phyloP scores from a whole-genome alignment of 2,329 filamentous ascomycete genomes.

The Epichloe elymi region DNA sequence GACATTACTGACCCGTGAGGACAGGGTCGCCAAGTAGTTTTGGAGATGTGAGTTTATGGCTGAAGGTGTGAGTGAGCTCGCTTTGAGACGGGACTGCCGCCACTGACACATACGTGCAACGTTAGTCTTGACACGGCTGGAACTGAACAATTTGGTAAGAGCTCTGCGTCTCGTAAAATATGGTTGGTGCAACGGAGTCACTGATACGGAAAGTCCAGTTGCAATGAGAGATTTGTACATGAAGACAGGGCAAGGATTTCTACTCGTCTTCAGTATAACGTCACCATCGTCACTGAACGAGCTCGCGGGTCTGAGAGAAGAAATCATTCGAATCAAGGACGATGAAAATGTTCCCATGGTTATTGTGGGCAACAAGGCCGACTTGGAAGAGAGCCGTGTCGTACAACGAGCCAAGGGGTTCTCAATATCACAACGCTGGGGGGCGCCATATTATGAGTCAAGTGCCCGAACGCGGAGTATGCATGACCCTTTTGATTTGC shows the following conservation, averaged over 20 bases:
- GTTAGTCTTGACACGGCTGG: constrained; percentile 68
- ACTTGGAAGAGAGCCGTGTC: constrained; percentile 72
- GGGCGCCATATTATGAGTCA: constrained; percentile 82
- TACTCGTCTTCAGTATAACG: constrained; percentile 85
- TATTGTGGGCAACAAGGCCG: constrained; percentile 84
- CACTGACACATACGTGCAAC: constrained; percentile 10
- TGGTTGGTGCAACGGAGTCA: neutral
- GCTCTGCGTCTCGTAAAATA: neutral
- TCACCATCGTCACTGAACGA: constrained; percentile 74
- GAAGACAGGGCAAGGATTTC: constrained; percentile 84
- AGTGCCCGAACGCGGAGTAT: constrained; percentile 63
- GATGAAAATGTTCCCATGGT: constrained; percentile 77
- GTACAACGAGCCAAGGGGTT: constrained; percentile 72
- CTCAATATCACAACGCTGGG: constrained; percentile 76
- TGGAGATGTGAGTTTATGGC: constrained; percentile 64
- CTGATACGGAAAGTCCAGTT: constrained; percentile 23
- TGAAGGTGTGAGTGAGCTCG: constrained; percentile 7
- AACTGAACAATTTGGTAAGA: constrained; percentile 82
- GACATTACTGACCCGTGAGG: neutral
- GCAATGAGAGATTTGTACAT: constrained; percentile 75
- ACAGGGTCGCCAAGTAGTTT: constrained; percentile 72
- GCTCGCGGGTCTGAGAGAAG: constrained; percentile 67
- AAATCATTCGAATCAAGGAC: constrained; percentile 85
- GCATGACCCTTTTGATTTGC: neutral
- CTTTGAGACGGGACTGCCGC: neutral